These are phyloP conservation scores for Oryza officinalis DNA, from an alignment of 176 grass and related monocot species.

Conservation along the genomic window DNA sequence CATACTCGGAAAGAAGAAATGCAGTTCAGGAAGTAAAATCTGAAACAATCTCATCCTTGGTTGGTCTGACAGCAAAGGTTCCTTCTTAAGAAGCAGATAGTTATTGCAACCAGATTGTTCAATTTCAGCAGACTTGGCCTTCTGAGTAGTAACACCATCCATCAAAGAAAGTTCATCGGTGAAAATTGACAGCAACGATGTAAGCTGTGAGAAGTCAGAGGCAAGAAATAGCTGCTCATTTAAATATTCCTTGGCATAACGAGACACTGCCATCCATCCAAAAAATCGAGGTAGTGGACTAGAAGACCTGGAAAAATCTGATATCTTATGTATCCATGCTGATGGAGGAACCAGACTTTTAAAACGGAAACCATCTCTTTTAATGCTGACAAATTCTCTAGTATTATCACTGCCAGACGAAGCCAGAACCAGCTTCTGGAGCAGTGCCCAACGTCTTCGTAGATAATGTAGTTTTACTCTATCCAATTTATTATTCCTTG, in stretches of 20 bases:
- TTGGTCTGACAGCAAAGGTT: slow-evolving; percentile 34
- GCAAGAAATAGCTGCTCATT: slow-evolving; percentile 74
- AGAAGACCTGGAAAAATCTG: slow-evolving; percentile 58
- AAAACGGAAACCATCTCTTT: slow-evolving; percentile 63
- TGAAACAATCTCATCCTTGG: slow-evolving; percentile 48
- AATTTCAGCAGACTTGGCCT: slow-evolving; percentile 39
- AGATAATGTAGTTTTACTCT: slow-evolving; percentile 66
- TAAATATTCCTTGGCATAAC: slow-evolving; percentile 84
- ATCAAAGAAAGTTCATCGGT: slow-evolving; percentile 74
- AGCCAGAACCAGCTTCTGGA: slow-evolving; percentile 80
- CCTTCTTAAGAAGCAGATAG: slow-evolving; percentile 48
- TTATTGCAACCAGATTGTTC: slow-evolving; percentile 43
- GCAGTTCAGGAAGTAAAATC: slow-evolving; percentile 68
- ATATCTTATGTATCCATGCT: slow-evolving; percentile 87
- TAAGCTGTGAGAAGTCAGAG: slow-evolving; percentile 94
- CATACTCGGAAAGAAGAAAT: slow-evolving; percentile 92
- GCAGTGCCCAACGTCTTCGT: slow-evolving; percentile 72
- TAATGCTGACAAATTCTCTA: slow-evolving; percentile 52
- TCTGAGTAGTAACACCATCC: slow-evolving; percentile 55
- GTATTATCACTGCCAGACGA: slow-evolving; percentile 73
- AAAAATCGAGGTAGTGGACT: slow-evolving; percentile 76
- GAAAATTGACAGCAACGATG: slow-evolving; percentile 82
- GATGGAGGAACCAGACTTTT: slow-evolving; percentile 84
- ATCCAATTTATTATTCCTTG: slow-evolving; percentile 53
- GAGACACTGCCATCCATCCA: slow-evolving; percentile 88